Conservation (phyloP, 2,329 filamentous ascomycete genomes). For the Epichloe hybrida region DNA sequence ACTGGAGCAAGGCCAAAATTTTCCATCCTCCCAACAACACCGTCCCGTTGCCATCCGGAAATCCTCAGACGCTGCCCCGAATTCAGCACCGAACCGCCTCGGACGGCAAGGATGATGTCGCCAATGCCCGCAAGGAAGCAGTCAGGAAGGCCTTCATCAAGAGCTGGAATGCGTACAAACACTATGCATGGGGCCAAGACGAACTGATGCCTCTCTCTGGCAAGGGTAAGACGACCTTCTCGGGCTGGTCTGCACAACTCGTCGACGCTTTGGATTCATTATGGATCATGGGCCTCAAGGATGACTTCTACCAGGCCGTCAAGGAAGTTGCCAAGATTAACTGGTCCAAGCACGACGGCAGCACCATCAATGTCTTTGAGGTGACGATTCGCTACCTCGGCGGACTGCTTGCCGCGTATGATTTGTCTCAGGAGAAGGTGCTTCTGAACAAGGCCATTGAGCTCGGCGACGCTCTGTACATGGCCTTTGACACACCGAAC, state of each 20-base stretch:
- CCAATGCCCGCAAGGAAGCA: constrained; percentile 21
- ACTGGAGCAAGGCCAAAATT: constrained; percentile 22
- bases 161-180: constrained; percentile 39
- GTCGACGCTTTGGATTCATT: constrained; percentile 47
- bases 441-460: constrained; percentile 38
- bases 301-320: constrained; percentile 41
- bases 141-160: constrained; percentile 28
- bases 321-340: constrained; percentile 35
- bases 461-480: constrained; percentile 39
- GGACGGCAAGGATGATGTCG: constrained; percentile 23
- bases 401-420: constrained; percentile 37
- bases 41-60: constrained; percentile 21
- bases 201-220: constrained; percentile 39
- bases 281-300: constrained; percentile 43
- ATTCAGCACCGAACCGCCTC: constrained; percentile 28
- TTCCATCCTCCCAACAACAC: constrained; percentile 20
- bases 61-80: constrained; percentile 21
- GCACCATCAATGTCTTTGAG: constrained; percentile 45
- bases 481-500: constrained; percentile 41
- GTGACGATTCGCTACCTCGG: constrained; percentile 45
- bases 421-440: constrained; percentile 31
- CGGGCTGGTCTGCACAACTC: constrained; percentile 44
- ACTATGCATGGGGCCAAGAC: constrained; percentile 42
- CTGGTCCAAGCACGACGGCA: constrained; percentile 33
- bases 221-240: constrained; percentile 32